Evolutionary conservation across 805 yeast genomes (phyloP).

Genomic region (Starmerella gropengiesseri): DNA sequence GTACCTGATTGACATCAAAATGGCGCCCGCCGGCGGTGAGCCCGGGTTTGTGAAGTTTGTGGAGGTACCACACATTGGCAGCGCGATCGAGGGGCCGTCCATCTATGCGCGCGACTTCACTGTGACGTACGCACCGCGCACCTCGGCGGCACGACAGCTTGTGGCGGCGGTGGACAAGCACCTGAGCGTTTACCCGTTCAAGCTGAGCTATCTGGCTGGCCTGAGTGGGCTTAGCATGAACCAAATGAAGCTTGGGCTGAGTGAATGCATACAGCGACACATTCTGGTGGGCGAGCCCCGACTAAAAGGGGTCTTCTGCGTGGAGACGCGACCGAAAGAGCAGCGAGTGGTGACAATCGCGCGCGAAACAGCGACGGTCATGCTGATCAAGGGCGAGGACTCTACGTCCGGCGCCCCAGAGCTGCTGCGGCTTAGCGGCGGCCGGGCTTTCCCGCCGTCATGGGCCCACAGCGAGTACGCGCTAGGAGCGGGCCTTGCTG

Average conservation of each 20-base stretch:
- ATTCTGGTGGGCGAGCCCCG: conserved; percentile 66
- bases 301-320: conserved; percentile 59
- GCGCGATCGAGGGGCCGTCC: conserved; percentile 33
- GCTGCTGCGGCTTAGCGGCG: conserved; percentile 72
- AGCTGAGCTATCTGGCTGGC: conserved; percentile 56
- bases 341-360: conserved; percentile 56
- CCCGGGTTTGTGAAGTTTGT: conserved; percentile 25
- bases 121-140: conserved; percentile 62
- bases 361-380: conserved; percentile 69
- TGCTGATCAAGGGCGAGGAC: conserved; percentile 37
- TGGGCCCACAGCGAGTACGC: conserved; percentile 79
- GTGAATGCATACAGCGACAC: conserved; percentile 71
- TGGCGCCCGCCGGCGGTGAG: conserved; percentile 48
- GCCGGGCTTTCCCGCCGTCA: conserved; percentile 54
- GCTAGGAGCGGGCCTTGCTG: conserved; percentile 39
- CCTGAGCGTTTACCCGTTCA: conserved; percentile 84
- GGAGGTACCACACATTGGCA: conserved; percentile 27
- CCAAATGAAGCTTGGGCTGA: conserved; percentile 60
- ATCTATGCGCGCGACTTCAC: conserved; percentile 79
- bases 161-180: conserved; percentile 54
- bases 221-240: conserved; percentile 45
- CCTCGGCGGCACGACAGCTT: conserved; percentile 61
- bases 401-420: conserved; percentile 38
- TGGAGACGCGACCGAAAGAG: conserved; percentile 38
- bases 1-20: conserved; percentile 68